Evolutionary conservation across 768 basidiomycete species (phyloP).

Genomic region (Tylopilus intermedius): DNA sequence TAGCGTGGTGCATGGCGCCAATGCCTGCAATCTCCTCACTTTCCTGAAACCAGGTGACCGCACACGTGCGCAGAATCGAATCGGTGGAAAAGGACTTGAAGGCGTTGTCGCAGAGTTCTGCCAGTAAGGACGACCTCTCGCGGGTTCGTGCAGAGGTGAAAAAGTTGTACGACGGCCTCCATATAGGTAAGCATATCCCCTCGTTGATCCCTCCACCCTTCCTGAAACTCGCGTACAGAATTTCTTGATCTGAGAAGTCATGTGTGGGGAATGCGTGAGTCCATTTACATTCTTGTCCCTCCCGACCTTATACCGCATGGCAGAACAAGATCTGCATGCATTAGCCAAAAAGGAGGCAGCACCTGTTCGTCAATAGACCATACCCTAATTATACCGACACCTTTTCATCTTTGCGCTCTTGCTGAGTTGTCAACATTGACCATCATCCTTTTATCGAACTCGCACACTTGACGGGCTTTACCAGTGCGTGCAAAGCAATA

Average conservation of each 20-base stretch:
- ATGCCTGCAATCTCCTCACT: neutral
- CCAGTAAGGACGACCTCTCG: constrained; percentile 77
- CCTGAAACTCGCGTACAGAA: constrained; percentile 39
- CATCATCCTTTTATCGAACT: neutral
- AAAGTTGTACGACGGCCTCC: constrained; percentile 80
- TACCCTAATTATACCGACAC: constrained; percentile 2
- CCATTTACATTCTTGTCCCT: neutral
- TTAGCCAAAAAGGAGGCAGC: constrained; percentile 64
- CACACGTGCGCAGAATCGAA: constrained; percentile 79
- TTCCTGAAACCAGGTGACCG: constrained; percentile 53
- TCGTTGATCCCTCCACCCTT: neutral
- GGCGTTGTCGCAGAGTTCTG: constrained; percentile 57
- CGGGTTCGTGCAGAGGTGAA: constrained; percentile 76
- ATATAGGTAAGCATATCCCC: constrained; percentile 53
- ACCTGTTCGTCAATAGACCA: constrained; percentile 49
- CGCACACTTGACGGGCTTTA: too few species aligned
- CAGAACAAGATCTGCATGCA: constrained; percentile 79
- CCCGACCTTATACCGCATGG: neutral
- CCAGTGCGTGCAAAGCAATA: too few species aligned
- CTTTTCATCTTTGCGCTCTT: neutral
- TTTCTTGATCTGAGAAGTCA: constrained; percentile 76
- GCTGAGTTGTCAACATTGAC: neutral
- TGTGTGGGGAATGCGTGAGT: constrained; percentile 86
- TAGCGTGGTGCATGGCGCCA: constrained; percentile 17
- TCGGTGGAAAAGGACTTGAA: constrained; percentile 88